Conservation (phyloP, 306 rosid genomes). For the Bauhinia variegata region DNA sequence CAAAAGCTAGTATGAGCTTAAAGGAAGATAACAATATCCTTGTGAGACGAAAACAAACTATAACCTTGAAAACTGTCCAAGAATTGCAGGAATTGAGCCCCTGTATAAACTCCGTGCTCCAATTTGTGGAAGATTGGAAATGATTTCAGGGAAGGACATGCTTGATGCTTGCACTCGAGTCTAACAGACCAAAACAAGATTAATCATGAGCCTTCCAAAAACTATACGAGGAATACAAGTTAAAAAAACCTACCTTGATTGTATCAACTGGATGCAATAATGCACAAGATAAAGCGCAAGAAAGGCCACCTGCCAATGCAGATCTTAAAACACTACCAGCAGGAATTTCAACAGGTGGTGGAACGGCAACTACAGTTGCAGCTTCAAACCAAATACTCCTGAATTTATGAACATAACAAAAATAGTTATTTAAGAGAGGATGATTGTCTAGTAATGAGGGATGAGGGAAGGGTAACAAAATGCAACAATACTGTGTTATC, state of each 20-base stretch:
- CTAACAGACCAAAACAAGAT: slow-evolving; percentile 53
- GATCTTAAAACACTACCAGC: slow-evolving; percentile 96
- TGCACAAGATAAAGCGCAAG: slow-evolving; percentile 93
- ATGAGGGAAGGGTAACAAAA: neutral
- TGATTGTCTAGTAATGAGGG: slow-evolving; percentile 14
- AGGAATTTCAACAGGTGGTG: slow-evolving; percentile 89
- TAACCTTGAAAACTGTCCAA: slow-evolving; percentile 99
- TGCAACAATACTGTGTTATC: neutral
- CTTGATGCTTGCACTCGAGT: slow-evolving; percentile 96
- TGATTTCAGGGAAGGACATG: slow-evolving; percentile 86
- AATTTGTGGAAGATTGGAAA: slow-evolving; percentile 92
- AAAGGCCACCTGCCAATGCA: slow-evolving; percentile 98
- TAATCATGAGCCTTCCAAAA: slow-evolving; percentile 27
- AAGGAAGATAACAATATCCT: slow-evolving; percentile 19
- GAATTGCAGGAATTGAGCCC: slow-evolving; percentile 97
- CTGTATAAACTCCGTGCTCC: slow-evolving; percentile 86
- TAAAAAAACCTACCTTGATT: slow-evolving; percentile 69
- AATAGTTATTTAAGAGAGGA: slow-evolving; percentile 33
- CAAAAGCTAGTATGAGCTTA: slow-evolving; percentile 45
- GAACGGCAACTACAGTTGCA: slow-evolving; percentile 98
- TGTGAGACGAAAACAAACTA: slow-evolving; percentile 28
- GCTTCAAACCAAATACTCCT: slow-evolving; percentile 99
- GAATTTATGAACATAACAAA: slow-evolving; percentile 34
- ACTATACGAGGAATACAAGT: slow-evolving; percentile 23
- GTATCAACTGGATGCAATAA: slow-evolving; percentile 93